Percentiles rank a stretch among this genome's conserved stretches.
These are phyloP conservation scores for Melastoma candidum DNA, from an alignment of 441 rosid species.

Conservation along the genomic window DNA sequence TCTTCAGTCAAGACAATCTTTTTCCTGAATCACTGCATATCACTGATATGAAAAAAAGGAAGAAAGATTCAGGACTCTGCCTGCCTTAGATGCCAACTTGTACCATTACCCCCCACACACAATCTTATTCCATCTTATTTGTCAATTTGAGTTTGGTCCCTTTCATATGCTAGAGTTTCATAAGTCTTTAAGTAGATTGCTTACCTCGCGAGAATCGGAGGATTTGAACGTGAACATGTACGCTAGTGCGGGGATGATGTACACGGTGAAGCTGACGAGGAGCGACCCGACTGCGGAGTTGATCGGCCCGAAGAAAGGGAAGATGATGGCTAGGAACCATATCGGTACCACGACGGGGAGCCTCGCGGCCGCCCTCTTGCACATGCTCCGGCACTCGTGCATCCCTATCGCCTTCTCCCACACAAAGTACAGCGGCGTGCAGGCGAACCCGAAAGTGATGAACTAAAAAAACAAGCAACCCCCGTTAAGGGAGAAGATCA, in stretches of 20 bases:
- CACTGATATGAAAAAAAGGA: background rate
- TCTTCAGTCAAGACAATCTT: background rate
- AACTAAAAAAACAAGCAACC: slow-evolving; percentile 3
- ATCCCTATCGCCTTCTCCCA: slow-evolving; percentile 20
- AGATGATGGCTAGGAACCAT: slow-evolving; percentile 15
- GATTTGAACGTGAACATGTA: slow-evolving; percentile 15
- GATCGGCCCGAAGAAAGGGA: slow-evolving; percentile 21
- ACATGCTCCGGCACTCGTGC: slow-evolving; percentile 16
- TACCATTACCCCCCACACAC: no score
- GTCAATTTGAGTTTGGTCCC: no score
- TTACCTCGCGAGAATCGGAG: slow-evolving; percentile 10
- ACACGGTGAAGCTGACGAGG: slow-evolving; percentile 20
- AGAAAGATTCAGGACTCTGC: background rate
- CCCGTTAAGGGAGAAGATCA: background rate
- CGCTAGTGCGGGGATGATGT: slow-evolving; percentile 17
- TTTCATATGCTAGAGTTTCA: no score
- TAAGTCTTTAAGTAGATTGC: no score
- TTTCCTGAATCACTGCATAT: no score
- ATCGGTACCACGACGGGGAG: slow-evolving; percentile 16
- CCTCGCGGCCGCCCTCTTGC: slow-evolving; percentile 14
- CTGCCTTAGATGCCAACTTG: background rate
- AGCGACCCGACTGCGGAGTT: slow-evolving; percentile 17
- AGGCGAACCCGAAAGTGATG: slow-evolving; percentile 15
- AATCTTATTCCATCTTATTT: no score
- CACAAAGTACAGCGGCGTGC: slow-evolving; percentile 20